Percentiles rank a stretch among this genome's conserved stretches.
Conservation (phyloP, 257 asterid species). For the Forsythia viridissima region DNA sequence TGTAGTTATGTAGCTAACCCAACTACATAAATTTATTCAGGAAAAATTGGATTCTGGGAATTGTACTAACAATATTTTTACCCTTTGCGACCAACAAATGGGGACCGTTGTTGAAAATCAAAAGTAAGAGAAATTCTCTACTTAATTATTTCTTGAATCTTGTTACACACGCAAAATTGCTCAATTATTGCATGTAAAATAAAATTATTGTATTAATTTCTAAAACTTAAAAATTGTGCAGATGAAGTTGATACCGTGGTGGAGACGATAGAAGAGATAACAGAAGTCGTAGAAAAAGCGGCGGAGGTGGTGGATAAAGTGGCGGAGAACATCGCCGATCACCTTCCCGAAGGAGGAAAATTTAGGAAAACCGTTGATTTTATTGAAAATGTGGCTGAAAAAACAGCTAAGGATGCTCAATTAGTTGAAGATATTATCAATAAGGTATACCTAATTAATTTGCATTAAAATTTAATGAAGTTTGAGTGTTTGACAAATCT, state of each 20-base stretch:
- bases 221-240: slow-evolving; percentile 11
- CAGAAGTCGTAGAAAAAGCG: slow-evolving; percentile 54
- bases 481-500: slow-evolving; percentile 5
- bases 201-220: background rate
- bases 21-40: slow-evolving; percentile 21
- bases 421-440: slow-evolving; percentile 51
- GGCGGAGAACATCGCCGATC: slow-evolving; percentile 52
- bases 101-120: slow-evolving; percentile 35
- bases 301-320: slow-evolving; percentile 57
- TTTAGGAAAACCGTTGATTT: slow-evolving; percentile 37
- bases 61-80: slow-evolving; percentile 26
- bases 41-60: slow-evolving; percentile 44
- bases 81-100: slow-evolving; percentile 44
- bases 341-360: slow-evolving; percentile 51
- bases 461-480: background rate
- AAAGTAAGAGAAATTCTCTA: slow-evolving; percentile 23
- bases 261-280: slow-evolving; percentile 57
- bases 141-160: background rate
- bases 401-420: slow-evolving; percentile 52
- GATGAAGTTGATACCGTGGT: slow-evolving; percentile 57
- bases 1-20: background rate
- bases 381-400: slow-evolving; percentile 58
- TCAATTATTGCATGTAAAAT: background rate
- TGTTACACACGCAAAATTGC: background rate
- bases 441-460: slow-evolving; percentile 41